Evolutionary conservation across 257 asterid genomes (phyloP), one percentile per base, ranked within the genome.

Genomic region (Buddleja alternifolia): DNA sequence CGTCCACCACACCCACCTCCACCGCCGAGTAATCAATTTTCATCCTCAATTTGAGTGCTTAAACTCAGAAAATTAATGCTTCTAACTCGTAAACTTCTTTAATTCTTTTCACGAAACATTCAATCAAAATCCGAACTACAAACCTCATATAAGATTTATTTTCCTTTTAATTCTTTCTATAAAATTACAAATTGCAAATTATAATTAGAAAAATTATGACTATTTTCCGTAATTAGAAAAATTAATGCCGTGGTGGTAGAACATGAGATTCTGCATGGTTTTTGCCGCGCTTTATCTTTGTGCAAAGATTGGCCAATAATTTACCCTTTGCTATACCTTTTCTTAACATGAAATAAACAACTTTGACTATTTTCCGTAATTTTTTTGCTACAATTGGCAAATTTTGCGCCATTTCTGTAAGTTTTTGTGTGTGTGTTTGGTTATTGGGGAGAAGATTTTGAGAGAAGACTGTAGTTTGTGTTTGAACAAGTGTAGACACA

Each of bases 321-420:
- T 90, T 92, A 1, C 80, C 74, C 73, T 90, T 90, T 17, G 93
- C 83, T 12, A 92, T 71, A 0, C 96, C 91, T 78, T 88, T 86
- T 7, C 87, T 72, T 45, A 92, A 14, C 98, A 92, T 82, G 86
- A 80, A 82, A 52, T 79, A 85, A 0, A 77, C 80, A 3, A 82
- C 90, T 15, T 72, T 71, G 0, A 92, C 83, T 32, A 83, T 77
- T 0, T 67, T 76, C 95, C 94, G 84, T 42, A 90, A 81, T 54
- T 84, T 92, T 80, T 90, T 90, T 25, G 97, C 86, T 14, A n/a
- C n/a, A n/a, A n/a, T n/a, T n/a, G n/a, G n/a, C n/a, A 87, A 23
- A 46, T 84, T 90, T 69, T 79, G 96, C 50, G 89, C 98, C 98
- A 89, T 92, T 77, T 62, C 47, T 72, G 34, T 29, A n/a, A n/a